Base-by-base conservation (phyloP, 1,284 basidiomycete species). In the Ganoderma meredithae region DNA sequence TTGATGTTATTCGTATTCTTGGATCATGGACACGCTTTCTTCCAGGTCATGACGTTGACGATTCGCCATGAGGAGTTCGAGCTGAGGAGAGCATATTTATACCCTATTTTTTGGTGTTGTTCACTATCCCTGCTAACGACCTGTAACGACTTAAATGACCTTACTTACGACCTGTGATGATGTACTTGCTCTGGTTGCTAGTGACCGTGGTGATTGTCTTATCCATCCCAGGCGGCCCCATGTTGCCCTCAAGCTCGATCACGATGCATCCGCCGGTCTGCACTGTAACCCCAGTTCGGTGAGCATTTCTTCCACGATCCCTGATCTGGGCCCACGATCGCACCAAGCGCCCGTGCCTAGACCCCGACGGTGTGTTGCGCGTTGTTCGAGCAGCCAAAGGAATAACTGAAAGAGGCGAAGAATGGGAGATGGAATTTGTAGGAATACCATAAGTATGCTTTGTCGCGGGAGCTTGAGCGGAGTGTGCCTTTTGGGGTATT, bases 51-150 rank as follows among this genome's bases (percentile, higher is more conserved):
- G 36, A 36, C 33, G 25, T 60, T 53, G 49, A 12, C 39, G 55
- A 40, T 43, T 44, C 5, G 47, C 12, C 36, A 15, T 33, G 52
- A 31, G 40, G 27, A 36, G 62, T n/a, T 65, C 33, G 36, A 9
- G 39, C 40, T 43, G 62, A 55, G 56, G 62, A 27, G 39, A 40
- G 49, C 62, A 25, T 72, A 72, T 72, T 72, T 70, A 72, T 72
- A 67, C 67, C 71, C 67, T 72, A 69, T 60, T 31, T 68, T 72
- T 68, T 68, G 60, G n/a, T 60, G 59, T 58, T 68, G 67, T n/a
- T 58, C 58, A 12, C 59, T 22, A 43, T 41, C 31, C 64, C 65
- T 33, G 44, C 39, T 71, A 15, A 69, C 63, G 67, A 70, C 66
- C 12, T 64, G 41, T 67, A 22, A 72, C 55, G 71, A 72, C 63